A percentile compares a stretch with the other conserved stretches of the same genome.
Conservation (phyloP, 352 stramenopile species). For the Globisporangium radiosum region DNA sequence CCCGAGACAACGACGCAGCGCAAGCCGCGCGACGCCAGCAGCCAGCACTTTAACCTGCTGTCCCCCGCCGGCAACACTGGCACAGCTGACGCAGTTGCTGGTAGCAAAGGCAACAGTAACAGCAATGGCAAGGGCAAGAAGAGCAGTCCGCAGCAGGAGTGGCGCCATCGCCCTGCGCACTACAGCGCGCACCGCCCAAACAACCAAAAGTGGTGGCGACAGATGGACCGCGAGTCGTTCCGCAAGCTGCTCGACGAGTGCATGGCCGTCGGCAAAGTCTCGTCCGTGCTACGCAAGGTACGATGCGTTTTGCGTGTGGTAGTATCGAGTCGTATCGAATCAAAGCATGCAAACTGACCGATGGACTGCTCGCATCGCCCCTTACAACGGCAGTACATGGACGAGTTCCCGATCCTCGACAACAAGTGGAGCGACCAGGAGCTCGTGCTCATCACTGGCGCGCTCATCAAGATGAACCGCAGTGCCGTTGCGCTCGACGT, state of each 20-base stretch:
- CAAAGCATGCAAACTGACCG: no score
- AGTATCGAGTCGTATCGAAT: not conserved
- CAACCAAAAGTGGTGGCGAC: constrained; percentile 38
- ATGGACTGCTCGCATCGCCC: not conserved
- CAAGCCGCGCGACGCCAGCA: constrained; percentile 9
- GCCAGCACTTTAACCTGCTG: constrained; percentile 17
- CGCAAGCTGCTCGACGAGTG: constrained; percentile 49
- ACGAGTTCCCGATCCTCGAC: constrained; percentile 59
- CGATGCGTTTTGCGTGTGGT: not conserved
- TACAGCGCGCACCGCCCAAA: constrained; percentile 16
- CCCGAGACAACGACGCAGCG: not conserved
- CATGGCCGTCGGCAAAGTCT: constrained; percentile 46
- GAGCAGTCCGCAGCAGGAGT: constrained; percentile 11
- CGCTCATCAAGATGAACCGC: constrained; percentile 73
- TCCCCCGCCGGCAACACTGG: not conserved
- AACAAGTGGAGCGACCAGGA: constrained; percentile 61
- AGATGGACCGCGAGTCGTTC: constrained; percentile 61
- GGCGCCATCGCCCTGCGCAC: constrained; percentile 16
- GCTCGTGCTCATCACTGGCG: constrained; percentile 65
- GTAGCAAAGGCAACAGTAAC: constrained; percentile 12
- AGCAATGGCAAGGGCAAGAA: constrained; percentile 11
- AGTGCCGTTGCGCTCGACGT: constrained; percentile 46
- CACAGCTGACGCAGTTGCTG: no score
- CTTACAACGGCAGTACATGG: constrained; percentile 35
- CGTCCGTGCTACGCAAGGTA: constrained; percentile 44